phyloP scores from a whole-genome alignment of 2,329 filamentous ascomycete genomes.

The Chalaropsis thielavioides region DNA sequence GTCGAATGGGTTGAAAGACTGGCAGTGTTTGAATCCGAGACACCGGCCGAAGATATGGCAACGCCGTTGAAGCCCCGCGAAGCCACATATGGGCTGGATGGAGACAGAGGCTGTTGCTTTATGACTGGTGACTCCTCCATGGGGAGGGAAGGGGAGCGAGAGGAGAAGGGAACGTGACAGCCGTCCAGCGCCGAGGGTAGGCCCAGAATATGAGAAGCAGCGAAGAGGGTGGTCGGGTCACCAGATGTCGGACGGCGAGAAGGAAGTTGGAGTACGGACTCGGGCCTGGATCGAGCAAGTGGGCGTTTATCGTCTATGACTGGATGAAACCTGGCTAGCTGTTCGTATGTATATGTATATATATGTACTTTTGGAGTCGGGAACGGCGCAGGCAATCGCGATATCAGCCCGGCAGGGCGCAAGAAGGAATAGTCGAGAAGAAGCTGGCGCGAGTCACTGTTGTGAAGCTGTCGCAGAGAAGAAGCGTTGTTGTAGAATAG shows the following conservation, averaged over 20 bases:
- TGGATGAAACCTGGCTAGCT: background rate
- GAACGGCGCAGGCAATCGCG: background rate
- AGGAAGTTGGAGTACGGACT: background rate
- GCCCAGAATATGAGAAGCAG: background rate
- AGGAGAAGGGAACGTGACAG: background rate
- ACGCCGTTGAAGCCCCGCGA: conserved; percentile 10
- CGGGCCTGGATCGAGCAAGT: background rate
- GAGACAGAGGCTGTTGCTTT: conserved; percentile 11
- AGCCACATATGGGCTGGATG: conserved; percentile 10
- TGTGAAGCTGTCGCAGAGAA: background rate
- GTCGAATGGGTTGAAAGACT: conserved; percentile 36
- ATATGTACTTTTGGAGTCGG: conserved; percentile 1
- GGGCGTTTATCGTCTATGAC: background rate
- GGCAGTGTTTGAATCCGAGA: conserved; percentile 31
- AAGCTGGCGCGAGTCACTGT: background rate
- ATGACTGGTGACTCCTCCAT: conserved; percentile 8
- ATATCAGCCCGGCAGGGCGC: conserved; percentile 8
- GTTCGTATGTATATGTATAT: background rate
- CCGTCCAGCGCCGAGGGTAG: background rate
- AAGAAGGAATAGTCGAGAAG: background rate
- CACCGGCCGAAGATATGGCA: conserved; percentile 25
- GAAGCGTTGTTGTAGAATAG: background rate
- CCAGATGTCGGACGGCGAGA: background rate
- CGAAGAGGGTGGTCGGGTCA: background rate
- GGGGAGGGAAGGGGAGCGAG: background rate